Evolutionary conservation across 2,329 filamentous ascomycete genomes (phyloP), one percentile per base, ranked within the genome.

Genomic region (Raffaelea albimanens): DNA sequence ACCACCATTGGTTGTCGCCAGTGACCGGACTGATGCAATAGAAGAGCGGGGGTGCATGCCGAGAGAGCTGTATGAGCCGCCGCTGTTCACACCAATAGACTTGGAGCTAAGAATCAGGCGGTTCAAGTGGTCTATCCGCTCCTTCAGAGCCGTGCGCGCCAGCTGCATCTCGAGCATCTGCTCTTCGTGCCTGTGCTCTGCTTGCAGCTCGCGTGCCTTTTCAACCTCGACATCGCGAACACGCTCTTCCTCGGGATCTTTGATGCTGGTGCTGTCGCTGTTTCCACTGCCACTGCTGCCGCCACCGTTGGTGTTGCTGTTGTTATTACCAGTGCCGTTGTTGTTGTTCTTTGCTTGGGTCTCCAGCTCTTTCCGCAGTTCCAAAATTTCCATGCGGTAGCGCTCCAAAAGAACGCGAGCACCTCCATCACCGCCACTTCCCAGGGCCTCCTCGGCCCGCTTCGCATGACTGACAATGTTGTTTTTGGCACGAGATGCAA

Each of bases 81-180:
- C 83, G 29, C 72, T 75, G 64, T 98, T 98, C 47, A 98, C 93
- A 5, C 93, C 93, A 5, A 87, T 85, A 5, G 91, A 97, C 62
- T 96, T 96, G 16, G 91, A 97, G 62, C 88, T 95, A 50, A 98
- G 70, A 54, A 98, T 97, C 44, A 98, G 72, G 43, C 91, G 83
- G 66, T 97, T 98, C 42, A 98, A 73, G 64, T 98, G 93, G 62
- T 96, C 90, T 57, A 98, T 98, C 25, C 93, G 83, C 69, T 98
- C 93, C 64, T 97, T 98, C 47, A 98, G 70, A 1, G 93, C 93
- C 1, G 93, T 98, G 39, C 93, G 82, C 29, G 93, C 93, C 42
- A 98, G 76, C 63, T 98, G 93, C 87, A 98, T 97, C 66, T 98
- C 93, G 47, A 98, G 74, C 77, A 98, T 91, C 64, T 98, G 93